Base-by-base conservation (phyloP, 1,284 basidiomycete genomes). In the Agaricales sp. region DNA sequence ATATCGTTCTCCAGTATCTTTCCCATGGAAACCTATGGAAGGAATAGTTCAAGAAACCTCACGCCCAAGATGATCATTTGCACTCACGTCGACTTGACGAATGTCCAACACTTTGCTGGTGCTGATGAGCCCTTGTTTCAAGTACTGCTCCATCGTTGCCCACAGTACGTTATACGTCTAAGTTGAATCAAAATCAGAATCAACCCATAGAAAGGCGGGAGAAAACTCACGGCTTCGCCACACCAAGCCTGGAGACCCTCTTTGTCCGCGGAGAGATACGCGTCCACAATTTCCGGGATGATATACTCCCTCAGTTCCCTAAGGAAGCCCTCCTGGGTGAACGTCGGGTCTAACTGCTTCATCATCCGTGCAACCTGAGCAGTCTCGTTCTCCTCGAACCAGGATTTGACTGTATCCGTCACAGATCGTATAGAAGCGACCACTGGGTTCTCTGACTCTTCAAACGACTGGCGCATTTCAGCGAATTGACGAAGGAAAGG, bases 351-450 rank as follows among this genome's bases (percentile, higher is more conserved):
- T 59, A 96, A 71, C 30, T 74, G 63, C 65, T 86, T 91, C 80
- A 98, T 89, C 59, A 86, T 70, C 49, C 90, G 78, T 59, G 89
- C 83, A 20, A 99, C 96, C 62, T 89, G 88, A 12, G 93, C 95
- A 39, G 88, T 95, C 72, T 99, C 96, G 60, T 92, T 99, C 69
- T 99, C 96, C 55, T 97, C 95, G 59, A 97, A 95, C 74, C 87
- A 88, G 2, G 82, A 80, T 1, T 89, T 90, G 45, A 99, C 75
- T 1, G 87, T 90, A 46, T 84, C 78, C 1, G 93, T 94, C 39
- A 97, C 83, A 2, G 78, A 75, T 43, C 96, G 85, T 50, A 97
- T 58, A 2, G 85, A 81, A 22, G 85, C 79, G 26, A 98, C 74
- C 45, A 97, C 68, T 1, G 94, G 89, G 59, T 95, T 88, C 64